Evolutionary conservation across 805 yeast genomes (phyloP), one percentile per base, ranked within the genome.

Genomic region (Debaryomyces hansenii): DNA sequence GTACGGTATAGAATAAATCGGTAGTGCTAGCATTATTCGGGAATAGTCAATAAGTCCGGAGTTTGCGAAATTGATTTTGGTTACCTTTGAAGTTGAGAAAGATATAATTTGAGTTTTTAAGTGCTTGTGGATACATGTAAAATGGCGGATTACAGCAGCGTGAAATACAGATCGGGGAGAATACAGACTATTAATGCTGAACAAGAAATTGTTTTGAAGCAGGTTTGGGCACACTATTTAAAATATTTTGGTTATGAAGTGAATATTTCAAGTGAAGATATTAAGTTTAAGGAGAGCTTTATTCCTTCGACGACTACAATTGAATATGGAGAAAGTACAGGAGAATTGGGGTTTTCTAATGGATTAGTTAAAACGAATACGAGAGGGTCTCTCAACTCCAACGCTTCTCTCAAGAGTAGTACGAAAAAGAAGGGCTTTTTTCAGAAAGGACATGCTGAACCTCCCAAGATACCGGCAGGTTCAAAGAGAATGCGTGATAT

Each of bases 151-250:
- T 12, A 31, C 34, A 5, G 5, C 16, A 31, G 5, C 14, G 34
- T 31, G 16, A 14, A 12, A 31, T 31, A 31, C 16, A 31, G 34
- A 31, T 24, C 69, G 5, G 75, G 71, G 5, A 58, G 77, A 50
- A 60, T 71, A 40, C 75, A 71, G 46, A 54, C 70, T 20, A 59
- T 72, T 32, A 59, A 57, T 36, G 63, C 66, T 1, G 85, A 84
- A 20, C 83, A 86, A 61, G 91, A 86, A 57, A 56, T 75, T 42
- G 73, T 75, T 15, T 66, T 86, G 58, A 87, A 87, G 63, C 88
- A 85, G 57, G 74, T 78, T 4, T 87, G 91, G 90, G 82, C 85
- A 41, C 75, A 82, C 55, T 56, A 82, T 40, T 68, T 87, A 52
- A 80, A 79, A 53, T 78, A 71, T 48, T 75, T 84, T 75, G 90